Evolutionary conservation across 129 eudicot species (phyloP), one percentile per base, ranked within the genome.

Genomic region (Solidago caesia): DNA sequence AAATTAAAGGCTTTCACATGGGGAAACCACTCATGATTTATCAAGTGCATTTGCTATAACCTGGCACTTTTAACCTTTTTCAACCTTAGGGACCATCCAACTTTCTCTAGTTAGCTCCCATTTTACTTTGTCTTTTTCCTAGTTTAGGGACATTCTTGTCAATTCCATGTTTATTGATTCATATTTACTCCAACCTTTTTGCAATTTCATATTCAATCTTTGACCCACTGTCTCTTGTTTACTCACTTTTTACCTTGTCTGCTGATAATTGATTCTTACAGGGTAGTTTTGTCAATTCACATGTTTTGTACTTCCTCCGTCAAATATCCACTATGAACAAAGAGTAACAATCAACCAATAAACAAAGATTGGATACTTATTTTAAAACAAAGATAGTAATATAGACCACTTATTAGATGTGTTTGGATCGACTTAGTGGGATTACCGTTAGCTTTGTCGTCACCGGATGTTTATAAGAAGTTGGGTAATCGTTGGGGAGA

Each of bases 1-100:
- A 70, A 61, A 77, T 64, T 77, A 48, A 62, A 60, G 76, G 71
- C 53, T 67, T 77, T 71, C 85, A 85, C 86, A 81, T 84, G 88
- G 85, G 51, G 44, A 64, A 84, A 70, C 68, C 83, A 84, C 76
- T 84, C 62, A 81, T 77, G 64, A 58, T 41, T 66, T 72, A 72
- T 75, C 85, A 75, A 80, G 79, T 80, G 76, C 78, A 84, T 59
- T 78, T 78, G 77, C 68, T 68, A 61, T 12, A 56, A 27, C 52
- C 62, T 45, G 56, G 44, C 21, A 73, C 75, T 61, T 75, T 66
- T 44, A 65, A 66, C 70, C 14, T 21, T n/a, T 78, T 74, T 83
- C 66, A 52, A 64, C 62, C 64, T 55, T 53, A 63, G 15, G 67
- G 80, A 57, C 80, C 84, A 69, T 51, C 73, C 81, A 43, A 16